A percentile compares a stretch with the other conserved stretches of the same genome.
Conservation (phyloP, 768 basidiomycete species). For the Pluteus cervinus region DNA sequence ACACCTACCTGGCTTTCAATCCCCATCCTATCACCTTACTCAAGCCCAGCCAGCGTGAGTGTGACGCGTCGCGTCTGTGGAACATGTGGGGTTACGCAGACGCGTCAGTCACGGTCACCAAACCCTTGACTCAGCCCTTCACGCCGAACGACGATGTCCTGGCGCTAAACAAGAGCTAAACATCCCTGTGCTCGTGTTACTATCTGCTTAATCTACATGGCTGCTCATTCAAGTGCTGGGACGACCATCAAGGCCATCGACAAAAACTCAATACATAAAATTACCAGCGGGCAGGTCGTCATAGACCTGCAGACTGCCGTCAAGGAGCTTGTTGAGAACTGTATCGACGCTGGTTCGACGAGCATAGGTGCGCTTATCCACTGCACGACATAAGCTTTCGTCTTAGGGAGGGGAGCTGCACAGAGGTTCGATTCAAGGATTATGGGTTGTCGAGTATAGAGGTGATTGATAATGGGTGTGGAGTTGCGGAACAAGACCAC, state of each 20-base stretch:
- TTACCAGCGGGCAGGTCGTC: conserved; percentile 94
- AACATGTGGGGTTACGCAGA: no score
- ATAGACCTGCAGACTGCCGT: conserved; percentile 90
- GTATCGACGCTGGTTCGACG: conserved; percentile 87
- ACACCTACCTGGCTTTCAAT: no score
- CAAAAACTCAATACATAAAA: conserved; percentile 69
- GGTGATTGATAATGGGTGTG: conserved; percentile 88
- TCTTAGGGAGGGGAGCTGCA: background rate
- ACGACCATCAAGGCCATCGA: conserved; percentile 61
- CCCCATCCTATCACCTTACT: no score
- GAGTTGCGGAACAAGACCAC: conserved; percentile 75
- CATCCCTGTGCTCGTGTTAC: no score
- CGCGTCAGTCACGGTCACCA: no score
- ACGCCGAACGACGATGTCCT: no score
- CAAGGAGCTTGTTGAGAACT: conserved; percentile 96
- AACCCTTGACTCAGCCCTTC: no score
- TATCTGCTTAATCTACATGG: no score
- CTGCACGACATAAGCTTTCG: background rate
- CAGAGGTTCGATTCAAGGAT: conserved; percentile 89
- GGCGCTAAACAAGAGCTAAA: no score
- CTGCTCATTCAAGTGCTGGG: no score
- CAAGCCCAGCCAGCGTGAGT: no score
- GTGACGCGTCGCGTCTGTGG: no score
- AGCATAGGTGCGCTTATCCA: conserved; percentile 57
- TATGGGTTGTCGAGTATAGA: conserved; percentile 80